Conservation (phyloP, 106 monocot species). For the Narthecium ossifragum region DNA sequence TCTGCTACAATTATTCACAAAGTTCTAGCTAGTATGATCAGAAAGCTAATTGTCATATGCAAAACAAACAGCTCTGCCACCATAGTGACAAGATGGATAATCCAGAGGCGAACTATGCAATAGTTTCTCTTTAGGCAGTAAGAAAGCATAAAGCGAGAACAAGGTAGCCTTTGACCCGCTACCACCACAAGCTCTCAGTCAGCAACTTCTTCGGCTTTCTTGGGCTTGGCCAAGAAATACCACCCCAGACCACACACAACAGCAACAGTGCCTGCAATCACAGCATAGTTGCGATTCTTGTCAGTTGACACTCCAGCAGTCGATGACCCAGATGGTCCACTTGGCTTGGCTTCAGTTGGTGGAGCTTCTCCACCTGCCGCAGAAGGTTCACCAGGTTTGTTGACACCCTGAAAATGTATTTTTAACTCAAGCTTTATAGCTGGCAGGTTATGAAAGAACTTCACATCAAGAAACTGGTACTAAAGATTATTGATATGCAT, state of each 20-base stretch:
- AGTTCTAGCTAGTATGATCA: too few relatives aligned
- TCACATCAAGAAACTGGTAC: too few relatives aligned
- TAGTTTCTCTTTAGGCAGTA: not conserved
- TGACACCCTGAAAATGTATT: constrained; percentile 7
- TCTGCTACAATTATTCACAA: too few relatives aligned
- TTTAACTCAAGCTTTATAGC: not conserved
- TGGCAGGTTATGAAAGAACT: too few relatives aligned
- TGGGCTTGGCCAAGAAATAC: constrained; percentile 10
- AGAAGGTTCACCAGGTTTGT: not conserved
- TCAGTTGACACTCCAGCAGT: constrained; percentile 17
- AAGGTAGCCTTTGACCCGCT: not conserved
- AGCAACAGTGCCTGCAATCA: constrained; percentile 10
- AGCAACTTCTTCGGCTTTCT: constrained; percentile 8
- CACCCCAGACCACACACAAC: constrained; percentile 8
- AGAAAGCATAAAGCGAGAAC: not conserved
- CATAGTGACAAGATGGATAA: not conserved
- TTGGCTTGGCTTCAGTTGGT: not conserved
- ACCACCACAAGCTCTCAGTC: constrained; percentile 4
- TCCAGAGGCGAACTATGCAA: not conserved
- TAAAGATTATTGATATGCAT: too few relatives aligned
- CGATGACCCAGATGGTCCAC: not conserved
- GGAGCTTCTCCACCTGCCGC: not conserved
- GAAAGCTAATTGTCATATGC: not conserved
- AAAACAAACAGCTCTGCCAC: not conserved
- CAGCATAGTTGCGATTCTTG: constrained; percentile 16